Conservation (phyloP, 176 grass and related monocot species). For the Pharus latifolius region DNA sequence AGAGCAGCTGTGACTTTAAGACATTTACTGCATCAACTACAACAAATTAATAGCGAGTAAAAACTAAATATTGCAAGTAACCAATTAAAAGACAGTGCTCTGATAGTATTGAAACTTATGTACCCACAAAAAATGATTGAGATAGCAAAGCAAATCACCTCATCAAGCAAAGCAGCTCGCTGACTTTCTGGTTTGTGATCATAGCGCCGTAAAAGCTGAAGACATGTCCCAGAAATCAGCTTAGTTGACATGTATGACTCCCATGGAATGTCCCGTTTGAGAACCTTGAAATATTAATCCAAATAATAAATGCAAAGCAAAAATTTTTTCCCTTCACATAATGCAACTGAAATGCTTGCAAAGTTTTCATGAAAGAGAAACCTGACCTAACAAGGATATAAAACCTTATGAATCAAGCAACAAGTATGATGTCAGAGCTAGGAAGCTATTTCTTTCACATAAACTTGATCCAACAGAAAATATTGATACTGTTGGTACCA, state of each 20-base stretch:
- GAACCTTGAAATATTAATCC: constrained; percentile 59
- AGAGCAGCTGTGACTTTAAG: not conserved
- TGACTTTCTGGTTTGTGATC: constrained; percentile 76
- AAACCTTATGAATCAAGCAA: not conserved
- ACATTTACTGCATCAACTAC: too few relatives aligned
- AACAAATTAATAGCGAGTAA: too few relatives aligned
- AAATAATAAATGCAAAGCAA: not conserved
- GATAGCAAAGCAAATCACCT: constrained; percentile 39
- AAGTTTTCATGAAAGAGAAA: not conserved
- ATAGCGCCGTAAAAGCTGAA: constrained; percentile 75
- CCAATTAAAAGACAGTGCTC: not conserved
- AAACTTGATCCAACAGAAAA: not conserved
- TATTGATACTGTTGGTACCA: not conserved
- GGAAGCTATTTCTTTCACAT: not conserved
- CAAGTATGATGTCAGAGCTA: not conserved
- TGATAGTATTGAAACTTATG: not conserved
- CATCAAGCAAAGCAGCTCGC: constrained; percentile 71
- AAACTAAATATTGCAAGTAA: not conserved
- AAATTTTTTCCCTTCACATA: not conserved
- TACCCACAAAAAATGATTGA: not conserved
- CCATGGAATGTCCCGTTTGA: constrained; percentile 97
- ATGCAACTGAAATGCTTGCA: not conserved
- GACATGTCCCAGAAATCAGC: constrained; percentile 70
- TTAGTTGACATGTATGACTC: constrained; percentile 92
- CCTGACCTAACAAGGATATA: not conserved